A percentile compares a stretch with the other conserved stretches of the same genome.
phyloP scores from a whole-genome alignment of 768 basidiomycete genomes.

The Cystobasidiopsis lactophilus region DNA sequence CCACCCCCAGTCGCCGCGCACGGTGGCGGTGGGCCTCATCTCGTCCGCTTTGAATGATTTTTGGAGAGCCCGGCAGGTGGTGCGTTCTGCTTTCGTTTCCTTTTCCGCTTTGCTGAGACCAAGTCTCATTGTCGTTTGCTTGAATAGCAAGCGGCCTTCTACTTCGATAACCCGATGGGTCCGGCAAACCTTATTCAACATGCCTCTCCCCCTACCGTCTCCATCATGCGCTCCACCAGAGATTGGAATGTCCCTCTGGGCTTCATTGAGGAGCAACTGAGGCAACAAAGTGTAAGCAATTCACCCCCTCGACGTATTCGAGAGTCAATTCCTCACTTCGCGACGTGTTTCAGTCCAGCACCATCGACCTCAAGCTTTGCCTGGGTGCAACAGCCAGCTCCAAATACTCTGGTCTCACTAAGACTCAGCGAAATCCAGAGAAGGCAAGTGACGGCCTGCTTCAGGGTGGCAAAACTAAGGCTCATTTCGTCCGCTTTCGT shows the following conservation, averaged over 20 bases:
- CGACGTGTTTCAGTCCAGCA: conserved; percentile 47
- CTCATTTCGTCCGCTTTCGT: conserved; percentile 22
- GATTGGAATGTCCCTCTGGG: conserved; percentile 74
- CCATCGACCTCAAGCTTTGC: conserved; percentile 87
- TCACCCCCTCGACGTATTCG: no score
- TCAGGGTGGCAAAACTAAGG: conserved; percentile 10
- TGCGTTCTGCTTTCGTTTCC: conserved; percentile 12
- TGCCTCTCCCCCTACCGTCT: conserved; percentile 52
- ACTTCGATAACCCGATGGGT: conserved; percentile 22
- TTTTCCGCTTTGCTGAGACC: neutral
- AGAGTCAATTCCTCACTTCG: neutral
- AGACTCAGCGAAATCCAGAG: conserved; percentile 26
- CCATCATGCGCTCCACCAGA: conserved; percentile 64
- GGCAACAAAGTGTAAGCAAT: conserved; percentile 73
- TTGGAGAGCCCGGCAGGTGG: conserved; percentile 58
- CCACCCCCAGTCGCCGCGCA: conserved; percentile 75
- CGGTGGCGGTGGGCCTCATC: conserved; percentile 69
- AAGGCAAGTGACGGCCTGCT: neutral
- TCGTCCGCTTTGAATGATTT: conserved; percentile 54
- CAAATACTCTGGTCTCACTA: conserved; percentile 58
- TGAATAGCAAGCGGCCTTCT: conserved; percentile 22
- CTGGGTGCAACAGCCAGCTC: conserved; percentile 72
- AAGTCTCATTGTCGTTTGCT: neutral
- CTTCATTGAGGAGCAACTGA: conserved; percentile 76
- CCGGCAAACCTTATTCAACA: conserved; percentile 36